phyloP scores from a whole-genome alignment of 2,329 filamentous ascomycete species.

The Cryphonectria carpinicola region DNA sequence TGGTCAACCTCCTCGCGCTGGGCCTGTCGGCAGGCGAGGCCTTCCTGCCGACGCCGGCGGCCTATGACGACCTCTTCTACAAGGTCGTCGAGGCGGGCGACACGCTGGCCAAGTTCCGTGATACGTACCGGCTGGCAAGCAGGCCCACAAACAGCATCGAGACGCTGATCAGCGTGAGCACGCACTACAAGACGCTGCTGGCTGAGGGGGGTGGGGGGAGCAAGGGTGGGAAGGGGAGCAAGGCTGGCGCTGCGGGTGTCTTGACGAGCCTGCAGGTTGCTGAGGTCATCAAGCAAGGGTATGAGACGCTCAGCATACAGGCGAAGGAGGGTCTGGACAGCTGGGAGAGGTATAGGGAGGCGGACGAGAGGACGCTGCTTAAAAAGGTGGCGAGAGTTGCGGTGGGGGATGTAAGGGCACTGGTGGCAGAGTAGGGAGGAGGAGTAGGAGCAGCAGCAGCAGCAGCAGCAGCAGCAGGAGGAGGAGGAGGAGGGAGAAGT shows the following conservation, averaged over 20 bases:
- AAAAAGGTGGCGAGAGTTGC: constrained; percentile 85
- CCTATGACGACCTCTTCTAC: constrained; percentile 98
- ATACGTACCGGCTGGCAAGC: constrained; percentile 68
- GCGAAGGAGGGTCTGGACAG: constrained; percentile 83
- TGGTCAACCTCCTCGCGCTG: constrained; percentile 82
- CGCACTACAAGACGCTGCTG: constrained; percentile 86
- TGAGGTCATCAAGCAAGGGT: constrained; percentile 92
- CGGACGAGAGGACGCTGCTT: constrained; percentile 78
- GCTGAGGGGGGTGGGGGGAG: constrained; percentile 56
- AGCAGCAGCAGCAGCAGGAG: too few relatives aligned
- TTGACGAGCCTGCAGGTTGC: constrained; percentile 84
- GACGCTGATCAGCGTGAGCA: constrained; percentile 79
- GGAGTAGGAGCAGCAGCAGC: not conserved
- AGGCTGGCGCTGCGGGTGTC: constrained; percentile 61
- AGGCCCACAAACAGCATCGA: constrained; percentile 74
- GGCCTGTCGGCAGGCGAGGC: constrained; percentile 85
- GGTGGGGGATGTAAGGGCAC: constrained; percentile 63
- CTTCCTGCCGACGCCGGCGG: constrained; percentile 83
- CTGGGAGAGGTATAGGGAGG: constrained; percentile 86
- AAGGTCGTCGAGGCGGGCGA: constrained; percentile 94
- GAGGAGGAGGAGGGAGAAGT: too few relatives aligned
- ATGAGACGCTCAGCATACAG: constrained; percentile 92
- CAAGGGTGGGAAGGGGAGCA: constrained; percentile 44
- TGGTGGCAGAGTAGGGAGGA: constrained; percentile 47
- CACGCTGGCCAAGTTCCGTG: constrained; percentile 78